Percentiles rank a stretch among this genome's conserved stretches.
These are phyloP conservation scores for Tolypocladium sp. DNA, from an alignment of 2,329 filamentous ascomycete genomes.

Conservation along the genomic window DNA sequence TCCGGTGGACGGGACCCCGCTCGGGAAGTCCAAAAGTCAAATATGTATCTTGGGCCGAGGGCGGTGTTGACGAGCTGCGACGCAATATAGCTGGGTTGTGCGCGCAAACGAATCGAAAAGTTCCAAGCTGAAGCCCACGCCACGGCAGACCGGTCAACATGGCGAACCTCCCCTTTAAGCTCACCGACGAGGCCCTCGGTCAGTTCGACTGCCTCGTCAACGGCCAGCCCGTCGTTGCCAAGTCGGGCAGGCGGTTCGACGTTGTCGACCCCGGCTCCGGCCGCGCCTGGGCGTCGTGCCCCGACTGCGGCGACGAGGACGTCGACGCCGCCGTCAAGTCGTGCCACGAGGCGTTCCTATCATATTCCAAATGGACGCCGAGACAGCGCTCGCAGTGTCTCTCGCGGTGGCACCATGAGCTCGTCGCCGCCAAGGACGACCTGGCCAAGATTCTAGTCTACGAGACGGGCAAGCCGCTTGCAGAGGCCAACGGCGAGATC, in stretches of 20 bases:
- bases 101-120: not conserved
- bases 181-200: conserved; percentile 37
- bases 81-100: too few species aligned
- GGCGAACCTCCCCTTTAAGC: conserved; percentile 25
- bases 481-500: conserved; percentile 44
- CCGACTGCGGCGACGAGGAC: conserved; percentile 33
- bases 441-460: conserved; percentile 28
- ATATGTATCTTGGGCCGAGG: not conserved
- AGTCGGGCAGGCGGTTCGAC: conserved; percentile 38
- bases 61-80: not conserved
- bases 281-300: conserved; percentile 38
- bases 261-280: conserved; percentile 44
- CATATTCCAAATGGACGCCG: conserved; percentile 26
- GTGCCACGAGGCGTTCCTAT: conserved; percentile 24
- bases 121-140: not conserved
- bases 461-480: conserved; percentile 49
- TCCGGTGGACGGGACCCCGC: not conserved
- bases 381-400: conserved; percentile 24
- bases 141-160: not conserved
- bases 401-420: conserved; percentile 25
- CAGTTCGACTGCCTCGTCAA: conserved; percentile 41
- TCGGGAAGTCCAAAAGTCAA: not conserved
- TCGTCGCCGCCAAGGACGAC: conserved; percentile 25
- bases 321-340: conserved; percentile 27
- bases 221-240: conserved; percentile 34